phyloP scores from a whole-genome alignment of 108 stramenopile species.

The Pseudonitzschia multistriata region DNA sequence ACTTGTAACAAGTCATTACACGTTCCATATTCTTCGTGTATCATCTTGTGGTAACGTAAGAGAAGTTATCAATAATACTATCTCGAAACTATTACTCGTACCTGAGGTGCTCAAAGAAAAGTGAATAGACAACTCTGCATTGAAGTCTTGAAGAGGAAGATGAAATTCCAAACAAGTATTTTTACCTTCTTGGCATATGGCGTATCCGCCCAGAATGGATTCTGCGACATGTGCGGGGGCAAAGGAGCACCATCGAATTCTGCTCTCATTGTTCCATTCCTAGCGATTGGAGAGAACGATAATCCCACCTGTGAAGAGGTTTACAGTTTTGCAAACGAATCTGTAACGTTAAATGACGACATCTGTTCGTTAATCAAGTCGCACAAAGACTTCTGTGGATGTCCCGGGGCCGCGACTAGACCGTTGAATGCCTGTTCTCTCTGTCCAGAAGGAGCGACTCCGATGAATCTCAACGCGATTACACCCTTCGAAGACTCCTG shows the following conservation, averaged over 20 bases:
- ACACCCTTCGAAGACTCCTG: slow-evolving; percentile 23
- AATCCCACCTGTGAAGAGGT: slow-evolving; percentile 14
- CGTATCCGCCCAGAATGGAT: neutral
- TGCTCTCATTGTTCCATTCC: slow-evolving; percentile 3
- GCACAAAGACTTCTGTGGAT: slow-evolving; percentile 20
- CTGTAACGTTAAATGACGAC: neutral
- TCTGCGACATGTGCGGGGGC: slow-evolving; percentile 13
- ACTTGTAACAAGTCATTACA: too few relatives aligned
- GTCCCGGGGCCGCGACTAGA: neutral
- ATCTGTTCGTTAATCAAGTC: slow-evolving; percentile 2
- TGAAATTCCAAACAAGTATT: neutral
- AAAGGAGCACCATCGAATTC: neutral
- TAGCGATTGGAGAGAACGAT: slow-evolving; percentile 12
- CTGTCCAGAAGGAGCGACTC: slow-evolving; percentile 9
- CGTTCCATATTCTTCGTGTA: too few relatives aligned
- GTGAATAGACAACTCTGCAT: too few relatives aligned
- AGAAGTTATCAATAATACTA: too few relatives aligned
- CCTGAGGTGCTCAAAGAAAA: too few relatives aligned
- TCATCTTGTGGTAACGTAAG: too few relatives aligned
- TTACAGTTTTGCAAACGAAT: neutral
- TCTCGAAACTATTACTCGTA: too few relatives aligned
- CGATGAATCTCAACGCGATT: neutral
- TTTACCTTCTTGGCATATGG: neutral
- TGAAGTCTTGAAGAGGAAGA: too few relatives aligned
- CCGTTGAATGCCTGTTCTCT: slow-evolving; percentile 9